Evolutionary conservation across 2,329 filamentous ascomycete genomes (phyloP).

Genomic region (Hypoxylon sp.): DNA sequence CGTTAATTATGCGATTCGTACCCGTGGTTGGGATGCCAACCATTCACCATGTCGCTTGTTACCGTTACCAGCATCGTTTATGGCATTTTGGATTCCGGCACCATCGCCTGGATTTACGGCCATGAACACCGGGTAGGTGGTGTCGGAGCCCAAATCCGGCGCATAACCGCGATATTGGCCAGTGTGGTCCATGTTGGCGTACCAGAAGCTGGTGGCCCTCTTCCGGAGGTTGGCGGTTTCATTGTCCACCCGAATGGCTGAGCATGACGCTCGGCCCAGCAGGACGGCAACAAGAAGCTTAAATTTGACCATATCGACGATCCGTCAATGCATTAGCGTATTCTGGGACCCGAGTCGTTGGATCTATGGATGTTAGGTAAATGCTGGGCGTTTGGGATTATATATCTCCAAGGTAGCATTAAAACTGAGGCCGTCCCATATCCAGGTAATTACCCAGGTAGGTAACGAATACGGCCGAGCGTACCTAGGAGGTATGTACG

Average conservation of each 20-base stretch:
- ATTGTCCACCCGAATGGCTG: conserved; percentile 18
- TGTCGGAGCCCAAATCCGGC: conserved; percentile 58
- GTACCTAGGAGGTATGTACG: not conserved
- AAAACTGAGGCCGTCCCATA: conserved; percentile 3
- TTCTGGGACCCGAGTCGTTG: conserved; percentile 2
- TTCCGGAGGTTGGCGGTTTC: conserved; percentile 20
- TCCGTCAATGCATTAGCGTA: conserved; percentile 9
- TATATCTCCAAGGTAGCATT: conserved; percentile 31
- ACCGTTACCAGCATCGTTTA: conserved; percentile 56
- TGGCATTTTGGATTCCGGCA: conserved; percentile 57
- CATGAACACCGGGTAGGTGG: conserved; percentile 58
- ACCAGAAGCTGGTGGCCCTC: conserved; percentile 56
- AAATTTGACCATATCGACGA: conserved; percentile 28
- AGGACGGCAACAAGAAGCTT: conserved; percentile 28
- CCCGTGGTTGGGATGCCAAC: conserved; percentile 61
- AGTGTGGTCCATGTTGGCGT: conserved; percentile 61
- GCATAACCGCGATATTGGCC: conserved; percentile 57
- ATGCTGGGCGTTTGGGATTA: conserved; percentile 15
- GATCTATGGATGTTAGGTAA: conserved; percentile 2
- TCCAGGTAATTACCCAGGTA: conserved; percentile 2
- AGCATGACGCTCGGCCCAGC: conserved; percentile 26
- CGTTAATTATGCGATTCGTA: conserved; percentile 26
- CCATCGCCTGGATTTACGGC: conserved; percentile 58
- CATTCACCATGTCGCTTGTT: conserved; percentile 56
- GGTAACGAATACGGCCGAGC: conserved; percentile 1